Evolutionary conservation across 306 rosid genomes (phyloP), one percentile per base, ranked within the genome.

Genomic region (Castanospermum australe): DNA sequence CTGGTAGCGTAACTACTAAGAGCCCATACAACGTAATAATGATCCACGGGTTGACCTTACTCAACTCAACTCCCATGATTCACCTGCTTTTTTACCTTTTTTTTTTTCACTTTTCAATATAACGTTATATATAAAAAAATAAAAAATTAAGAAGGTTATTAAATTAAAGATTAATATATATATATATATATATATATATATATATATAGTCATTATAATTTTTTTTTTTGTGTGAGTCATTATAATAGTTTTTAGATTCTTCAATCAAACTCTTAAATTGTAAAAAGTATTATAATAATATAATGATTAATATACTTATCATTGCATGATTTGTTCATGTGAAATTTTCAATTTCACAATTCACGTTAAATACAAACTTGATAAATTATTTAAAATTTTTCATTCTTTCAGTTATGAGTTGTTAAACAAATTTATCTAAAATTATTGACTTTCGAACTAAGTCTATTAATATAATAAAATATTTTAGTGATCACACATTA

Each of bases 11-110:
- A 79, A 78, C 84, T 25, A 57, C 82, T 42, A 30, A 68, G 67
- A 73, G 33, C 78, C 71, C 47, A 56, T 45, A 85, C 22, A 65
- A 28, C 14, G 71, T 5, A 75, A 76, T 62, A 71, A 78, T 52
- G 62, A 15, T 18, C 8, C 1, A 13, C 18, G 76, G 67, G 88
- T 84, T 89, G 90, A 85, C 91, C 74, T 76, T 68, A 35, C 21
- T 6, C 41, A 9, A 18, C 9, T 2, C 8, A 24, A 13, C 15
- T 47, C 73, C 47, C 55, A n/a, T 47, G 11, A 66, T 38, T 38
- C 71, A 1, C 41, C n/a, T 52, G 48, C 47, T 17, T 30, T 30
- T 28, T 51, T 12, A 12, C 21, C 17, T 18, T 2, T 30, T 8
- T 2, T 30, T 8, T 25, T 65, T 64, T 51, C 25, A 33, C 33